These are phyloP conservation scores for Naegleria lovaniensis DNA, from an alignment of 208 protist species.

Conservation along the genomic window DNA sequence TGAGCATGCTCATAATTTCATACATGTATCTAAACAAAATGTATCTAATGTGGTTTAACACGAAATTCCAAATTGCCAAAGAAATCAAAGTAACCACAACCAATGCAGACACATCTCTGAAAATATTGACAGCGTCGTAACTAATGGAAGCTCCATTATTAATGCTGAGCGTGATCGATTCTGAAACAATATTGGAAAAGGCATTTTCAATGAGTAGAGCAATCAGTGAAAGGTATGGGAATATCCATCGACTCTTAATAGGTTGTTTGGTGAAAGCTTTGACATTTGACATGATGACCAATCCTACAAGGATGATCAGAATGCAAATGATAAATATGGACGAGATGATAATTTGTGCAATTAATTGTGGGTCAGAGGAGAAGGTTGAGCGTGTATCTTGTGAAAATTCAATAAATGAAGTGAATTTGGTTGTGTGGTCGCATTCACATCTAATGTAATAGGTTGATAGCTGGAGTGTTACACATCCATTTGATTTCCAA, in stretches of 20 bases:
- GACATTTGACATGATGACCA: not conserved
- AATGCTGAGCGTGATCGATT: not conserved
- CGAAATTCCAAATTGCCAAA: not conserved
- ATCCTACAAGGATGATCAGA: not conserved
- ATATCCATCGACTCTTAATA: not conserved
- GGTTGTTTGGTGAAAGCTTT: not conserved
- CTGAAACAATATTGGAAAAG: not conserved
- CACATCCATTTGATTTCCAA: not conserved
- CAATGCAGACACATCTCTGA: not conserved
- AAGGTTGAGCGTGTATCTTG: no score
- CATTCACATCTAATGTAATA: not conserved
- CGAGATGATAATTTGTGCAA: not conserved
- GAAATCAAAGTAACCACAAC: not conserved
- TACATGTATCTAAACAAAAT: not conserved
- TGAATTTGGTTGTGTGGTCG: not conserved
- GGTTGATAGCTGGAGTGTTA: not conserved
- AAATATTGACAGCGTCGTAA: not conserved
- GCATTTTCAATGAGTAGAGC: not conserved
- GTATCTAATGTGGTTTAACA: not conserved
- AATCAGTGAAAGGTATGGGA: not conserved
- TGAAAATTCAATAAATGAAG: not conserved
- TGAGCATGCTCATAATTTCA: not conserved
- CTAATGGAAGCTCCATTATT: not conserved
- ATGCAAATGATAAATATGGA: not conserved
- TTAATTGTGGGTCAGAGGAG: not conserved